These are phyloP conservation scores for Cicer chorassanicum DNA, from an alignment of 306 rosid genomes.

Conservation along the genomic window DNA sequence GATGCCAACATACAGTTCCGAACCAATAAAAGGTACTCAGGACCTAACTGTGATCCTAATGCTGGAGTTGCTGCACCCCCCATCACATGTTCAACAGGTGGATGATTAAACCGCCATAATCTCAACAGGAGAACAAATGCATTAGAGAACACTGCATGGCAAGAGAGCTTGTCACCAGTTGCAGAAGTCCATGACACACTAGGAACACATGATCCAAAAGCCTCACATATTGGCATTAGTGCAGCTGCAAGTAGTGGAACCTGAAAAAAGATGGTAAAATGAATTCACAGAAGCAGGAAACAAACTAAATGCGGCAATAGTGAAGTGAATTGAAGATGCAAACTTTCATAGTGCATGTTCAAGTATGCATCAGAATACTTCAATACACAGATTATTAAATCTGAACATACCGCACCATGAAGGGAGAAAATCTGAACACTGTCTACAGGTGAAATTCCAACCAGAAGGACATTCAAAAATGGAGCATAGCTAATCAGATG, in stretches of 20 bases:
- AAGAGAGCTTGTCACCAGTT: constrained; percentile 79
- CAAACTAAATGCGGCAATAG: constrained; percentile 25
- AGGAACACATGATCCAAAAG: constrained; percentile 90
- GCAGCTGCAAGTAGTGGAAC: constrained; percentile 93
- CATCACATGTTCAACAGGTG: constrained; percentile 88
- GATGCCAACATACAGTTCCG: constrained; percentile 72
- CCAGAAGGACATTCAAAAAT: constrained; percentile 76
- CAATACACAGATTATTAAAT: constrained; percentile 6
- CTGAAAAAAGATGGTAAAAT: constrained; percentile 53
- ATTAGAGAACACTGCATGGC: constrained; percentile 90
- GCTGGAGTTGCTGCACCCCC: constrained; percentile 85
- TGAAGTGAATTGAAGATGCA: constrained; percentile 19
- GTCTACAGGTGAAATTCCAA: constrained; percentile 89
- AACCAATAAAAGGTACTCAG: constrained; percentile 82
- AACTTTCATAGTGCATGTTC: constrained; percentile 10
- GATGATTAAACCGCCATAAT: constrained; percentile 87
- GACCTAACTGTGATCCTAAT: constrained; percentile 84
- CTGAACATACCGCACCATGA: constrained; percentile 83
- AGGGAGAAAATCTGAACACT: constrained; percentile 90
- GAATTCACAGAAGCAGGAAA: constrained; percentile 37
- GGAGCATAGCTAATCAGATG: constrained; percentile 84
- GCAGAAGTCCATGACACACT: constrained; percentile 66
- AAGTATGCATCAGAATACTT: constrained; percentile 2
- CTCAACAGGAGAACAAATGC: constrained; percentile 89
- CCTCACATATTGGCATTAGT: constrained; percentile 96